A percentile compares a stretch with the other conserved stretches of the same genome.
These are phyloP conservation scores for Achaetomiella virescens DNA, from an alignment of 495 filamentous ascomycete species.

Conservation along the genomic window DNA sequence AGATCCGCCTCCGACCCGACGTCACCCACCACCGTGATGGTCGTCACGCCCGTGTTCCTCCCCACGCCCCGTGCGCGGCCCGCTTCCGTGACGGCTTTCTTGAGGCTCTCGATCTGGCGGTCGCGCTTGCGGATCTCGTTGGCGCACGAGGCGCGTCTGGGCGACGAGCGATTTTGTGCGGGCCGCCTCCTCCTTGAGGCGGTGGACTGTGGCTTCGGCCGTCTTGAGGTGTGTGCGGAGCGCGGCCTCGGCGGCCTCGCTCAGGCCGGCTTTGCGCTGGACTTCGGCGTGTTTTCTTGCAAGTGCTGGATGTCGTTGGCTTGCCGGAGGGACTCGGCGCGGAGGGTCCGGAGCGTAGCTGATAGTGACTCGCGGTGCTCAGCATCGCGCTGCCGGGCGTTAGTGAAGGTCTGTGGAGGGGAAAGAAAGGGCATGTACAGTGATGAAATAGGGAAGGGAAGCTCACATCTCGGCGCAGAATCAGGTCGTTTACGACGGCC, in stretches of 20 bases:
- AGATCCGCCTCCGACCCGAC: constrained; percentile 31
- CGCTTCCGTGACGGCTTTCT: constrained; percentile 61
- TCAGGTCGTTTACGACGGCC: constrained; percentile 85
- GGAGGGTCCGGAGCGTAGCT: constrained; percentile 67
- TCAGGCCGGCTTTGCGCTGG: constrained; percentile 65
- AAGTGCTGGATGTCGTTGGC: constrained; percentile 53
- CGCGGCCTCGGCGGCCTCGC: constrained; percentile 66
- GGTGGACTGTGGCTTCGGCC: constrained; percentile 62
- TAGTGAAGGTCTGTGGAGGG: constrained; percentile 1
- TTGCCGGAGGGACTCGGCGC: constrained; percentile 64
- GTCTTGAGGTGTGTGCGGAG: constrained; percentile 61
- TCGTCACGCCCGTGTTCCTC: constrained; percentile 46
- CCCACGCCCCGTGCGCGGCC: constrained; percentile 41
- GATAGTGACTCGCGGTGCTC: constrained; percentile 77
- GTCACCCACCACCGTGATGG: constrained; percentile 49
- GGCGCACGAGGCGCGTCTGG: constrained; percentile 77
- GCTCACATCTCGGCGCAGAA: constrained; percentile 73
- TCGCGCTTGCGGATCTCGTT: constrained; percentile 92
- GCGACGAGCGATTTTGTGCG: constrained; percentile 68
- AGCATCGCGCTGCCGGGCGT: constrained; percentile 65
- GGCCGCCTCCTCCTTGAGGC: constrained; percentile 71
- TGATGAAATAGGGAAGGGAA: background rate
- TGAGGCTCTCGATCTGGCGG: constrained; percentile 78
- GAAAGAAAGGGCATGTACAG: background rate
- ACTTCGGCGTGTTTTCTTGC: constrained; percentile 64